These are phyloP conservation scores for Yamadazyma blattariae DNA, from an alignment of 1,139 yeast genomes.

Conservation along the genomic window DNA sequence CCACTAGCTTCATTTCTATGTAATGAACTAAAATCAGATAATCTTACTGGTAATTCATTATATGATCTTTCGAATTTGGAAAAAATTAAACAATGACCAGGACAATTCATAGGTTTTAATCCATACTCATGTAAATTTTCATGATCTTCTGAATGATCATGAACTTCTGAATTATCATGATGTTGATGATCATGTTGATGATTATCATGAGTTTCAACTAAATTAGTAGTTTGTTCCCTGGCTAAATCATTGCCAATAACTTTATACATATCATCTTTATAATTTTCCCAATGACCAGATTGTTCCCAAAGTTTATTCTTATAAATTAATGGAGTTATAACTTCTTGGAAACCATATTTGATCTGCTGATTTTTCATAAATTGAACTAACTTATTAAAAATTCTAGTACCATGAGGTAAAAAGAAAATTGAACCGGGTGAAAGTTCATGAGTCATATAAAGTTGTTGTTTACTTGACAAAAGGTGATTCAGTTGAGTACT, in stretches of 20 bases:
- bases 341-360: slow-evolving; percentile 86
- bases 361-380: slow-evolving; percentile 86
- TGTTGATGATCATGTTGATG: slow-evolving; percentile 10
- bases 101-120: slow-evolving; percentile 97
- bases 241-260: slow-evolving; percentile 53
- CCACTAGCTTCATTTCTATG: slow-evolving; percentile 97
- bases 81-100: slow-evolving; percentile 92
- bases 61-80: slow-evolving; percentile 81
- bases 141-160: slow-evolving; percentile 10
- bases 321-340: slow-evolving; percentile 88
- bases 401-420: slow-evolving; percentile 85
- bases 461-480: slow-evolving; percentile 61
- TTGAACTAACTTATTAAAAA: slow-evolving; percentile 72
- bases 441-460: slow-evolving; percentile 71
- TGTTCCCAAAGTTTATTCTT: slow-evolving; percentile 83
- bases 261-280: slow-evolving; percentile 90
- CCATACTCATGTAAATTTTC: slow-evolving; percentile 56
- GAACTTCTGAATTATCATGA: slow-evolving; percentile 1
- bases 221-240: slow-evolving; percentile 20
- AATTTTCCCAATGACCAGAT: slow-evolving; percentile 96
- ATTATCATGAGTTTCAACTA: not conserved
- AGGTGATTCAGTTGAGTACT: slow-evolving; percentile 41
- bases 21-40: slow-evolving; percentile 88
- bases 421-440: slow-evolving; percentile 92
- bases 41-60: slow-evolving; percentile 84